Percentiles rank a stretch among this genome's conserved stretches.
Evolutionary conservation across 2,329 filamentous ascomycete genomes (phyloP).

Genomic region (Fusarium algeriense): DNA sequence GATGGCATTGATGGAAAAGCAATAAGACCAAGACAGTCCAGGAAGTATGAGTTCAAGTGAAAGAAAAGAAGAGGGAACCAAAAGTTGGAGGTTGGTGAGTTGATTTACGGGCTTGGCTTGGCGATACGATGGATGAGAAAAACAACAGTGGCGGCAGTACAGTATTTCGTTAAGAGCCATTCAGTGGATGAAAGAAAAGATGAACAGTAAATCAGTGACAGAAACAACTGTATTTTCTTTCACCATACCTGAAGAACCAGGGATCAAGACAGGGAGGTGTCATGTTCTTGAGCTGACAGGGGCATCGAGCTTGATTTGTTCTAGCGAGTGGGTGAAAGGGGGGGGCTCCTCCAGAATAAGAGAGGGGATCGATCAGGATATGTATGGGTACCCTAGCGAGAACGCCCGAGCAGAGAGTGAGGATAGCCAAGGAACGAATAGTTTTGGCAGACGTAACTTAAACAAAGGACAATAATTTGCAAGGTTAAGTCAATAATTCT

Average conservation of each 20-base stretch:
- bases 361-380: constrained; percentile 19
- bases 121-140: constrained; percentile 24
- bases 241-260: constrained; percentile 16
- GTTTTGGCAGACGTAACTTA: constrained; percentile 13
- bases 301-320: constrained; percentile 25
- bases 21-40: not conserved
- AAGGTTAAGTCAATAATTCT: not conserved
- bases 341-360: constrained; percentile 17
- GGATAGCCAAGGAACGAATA: constrained; percentile 12
- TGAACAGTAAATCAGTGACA: not conserved
- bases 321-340: constrained; percentile 5
- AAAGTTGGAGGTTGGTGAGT: constrained; percentile 36
- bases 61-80: constrained; percentile 4
- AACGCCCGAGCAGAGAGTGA: constrained; percentile 1
- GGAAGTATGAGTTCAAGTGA: not conserved
- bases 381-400: constrained; percentile 13
- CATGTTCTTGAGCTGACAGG: constrained; percentile 17
- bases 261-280: constrained; percentile 28
- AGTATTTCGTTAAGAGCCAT: constrained; percentile 25
- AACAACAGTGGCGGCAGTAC: constrained; percentile 29
- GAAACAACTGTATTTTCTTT: not conserved
- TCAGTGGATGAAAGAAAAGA: constrained; percentile 6
- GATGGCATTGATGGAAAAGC: constrained; percentile 12
- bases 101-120: constrained; percentile 32
- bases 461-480: not conserved